Evolutionary conservation across 192 early-diverging fungal species (phyloP).

Genomic region (Lobosporangium transversale): DNA sequence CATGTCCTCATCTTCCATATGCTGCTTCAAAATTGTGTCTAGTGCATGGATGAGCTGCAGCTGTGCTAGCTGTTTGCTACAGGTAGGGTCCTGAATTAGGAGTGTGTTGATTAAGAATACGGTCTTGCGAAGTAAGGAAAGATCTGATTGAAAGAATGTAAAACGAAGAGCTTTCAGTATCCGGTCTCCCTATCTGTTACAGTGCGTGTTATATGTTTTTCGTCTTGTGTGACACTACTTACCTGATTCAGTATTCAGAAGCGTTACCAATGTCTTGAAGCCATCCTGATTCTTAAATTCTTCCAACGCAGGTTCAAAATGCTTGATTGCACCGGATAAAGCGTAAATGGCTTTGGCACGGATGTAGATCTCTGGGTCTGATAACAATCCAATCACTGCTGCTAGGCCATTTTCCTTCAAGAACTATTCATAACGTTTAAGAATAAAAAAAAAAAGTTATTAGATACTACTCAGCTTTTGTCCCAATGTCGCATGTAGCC

Average conservation of each 20-base stretch:
- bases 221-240: no score
- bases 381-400: conserved; percentile 58
- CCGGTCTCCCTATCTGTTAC: no score
- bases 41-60: conserved; percentile 59
- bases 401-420: conserved; percentile 58
- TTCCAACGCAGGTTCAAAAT: conserved; percentile 61
- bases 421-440: conserved; percentile 45
- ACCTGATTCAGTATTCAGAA: conserved; percentile 60
- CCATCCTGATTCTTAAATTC: conserved; percentile 65
- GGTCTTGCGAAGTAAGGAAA: conserved; percentile 58
- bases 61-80: conserved; percentile 56
- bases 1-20: conserved; percentile 59
- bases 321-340: conserved; percentile 72
- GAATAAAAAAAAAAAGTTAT: conserved; percentile 5
- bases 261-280: conserved; percentile 51
- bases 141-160: conserved; percentile 37
- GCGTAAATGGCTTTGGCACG: conserved; percentile 79
- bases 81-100: conserved; percentile 63
- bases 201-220: no score
- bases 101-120: conserved; percentile 73
- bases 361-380: conserved; percentile 53
- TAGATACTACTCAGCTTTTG: neutral
- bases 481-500: neutral
- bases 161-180: conserved; percentile 25
- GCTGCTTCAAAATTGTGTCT: conserved; percentile 52